Base-by-base conservation (phyloP, 306 rosid genomes). In the Vigna hirtella region DNA sequence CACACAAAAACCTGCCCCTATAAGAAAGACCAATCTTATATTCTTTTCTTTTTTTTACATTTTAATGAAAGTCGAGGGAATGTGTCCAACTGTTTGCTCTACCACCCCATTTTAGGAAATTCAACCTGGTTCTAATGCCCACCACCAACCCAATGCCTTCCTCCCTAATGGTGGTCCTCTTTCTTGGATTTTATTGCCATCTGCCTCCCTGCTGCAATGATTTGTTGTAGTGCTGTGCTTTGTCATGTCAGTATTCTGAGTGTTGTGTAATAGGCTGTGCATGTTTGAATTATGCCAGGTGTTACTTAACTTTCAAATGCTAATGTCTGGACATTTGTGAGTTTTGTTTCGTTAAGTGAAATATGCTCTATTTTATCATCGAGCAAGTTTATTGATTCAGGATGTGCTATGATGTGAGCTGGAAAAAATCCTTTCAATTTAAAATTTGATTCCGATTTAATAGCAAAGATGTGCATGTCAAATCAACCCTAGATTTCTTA, bases 401-500 rank as follows among this genome's bases (percentile, higher is more conserved):
- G 40, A 68, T 13, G 28, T 8, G 24, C 17, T 15, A 47, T 47
- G 42, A 68, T 30, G 15, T 11, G 48, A 70, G n/a, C 30, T 26
- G 47, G 45, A 49, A 70, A 50, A 8, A 30, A n/a, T 7, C 20
- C 58, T 20, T 69, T 22, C 20, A 7, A 14, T 24, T 70, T 59
- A 70, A 16, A 9, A 70, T 16, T 51, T 2, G 13, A 20, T 18
- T 38, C 12, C 1, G 0, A 43, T 45, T 18, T 13, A 30, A 30
- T 50, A 30, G 50, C 48, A 28, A 70, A 49, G 40, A 49, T 9
- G 28, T 70, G 14, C 45, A 52, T 18, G 53, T 53, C 28, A 63
- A 51, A 79, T 64, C 26, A 73, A 73, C 63, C 40, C 40, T 59
- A 59, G 28, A 26, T 58, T 57, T 22, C 40, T 36, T 24, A 76